phyloP scores from a whole-genome alignment of 2,329 filamentous ascomycete species.

The Ceratocystis diversiconidia region DNA sequence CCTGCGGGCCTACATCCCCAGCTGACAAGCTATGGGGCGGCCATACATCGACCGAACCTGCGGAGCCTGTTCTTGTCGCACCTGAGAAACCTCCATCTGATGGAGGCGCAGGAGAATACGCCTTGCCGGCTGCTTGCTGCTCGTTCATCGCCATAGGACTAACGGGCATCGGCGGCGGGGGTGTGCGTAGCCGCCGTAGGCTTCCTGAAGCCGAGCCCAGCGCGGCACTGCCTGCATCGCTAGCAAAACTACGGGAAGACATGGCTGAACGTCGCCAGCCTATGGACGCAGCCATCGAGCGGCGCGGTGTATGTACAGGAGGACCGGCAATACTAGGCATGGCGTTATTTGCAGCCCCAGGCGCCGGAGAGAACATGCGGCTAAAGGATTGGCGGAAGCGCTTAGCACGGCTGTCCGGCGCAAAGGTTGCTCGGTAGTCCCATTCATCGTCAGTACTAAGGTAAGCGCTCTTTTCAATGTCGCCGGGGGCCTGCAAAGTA shows the following conservation, averaged over 20 bases:
- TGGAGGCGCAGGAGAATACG: neutral
- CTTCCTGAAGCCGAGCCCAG: neutral
- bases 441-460: neutral
- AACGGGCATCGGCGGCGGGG: neutral
- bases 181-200: neutral
- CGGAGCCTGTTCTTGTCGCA: neutral
- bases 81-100: neutral
- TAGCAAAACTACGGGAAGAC: neutral
- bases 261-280: slow-evolving; percentile 8
- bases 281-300: slow-evolving; percentile 7
- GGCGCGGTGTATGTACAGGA: neutral
- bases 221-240: neutral
- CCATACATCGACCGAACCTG: slow-evolving; percentile 10
- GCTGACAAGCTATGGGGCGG: slow-evolving; percentile 8
- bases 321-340: neutral
- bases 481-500: neutral
- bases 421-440: slow-evolving; percentile 16
- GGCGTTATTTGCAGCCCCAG: neutral
- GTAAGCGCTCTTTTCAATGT: slow-evolving; percentile 12
- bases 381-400: slow-evolving; percentile 12
- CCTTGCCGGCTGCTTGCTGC: neutral
- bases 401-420: neutral
- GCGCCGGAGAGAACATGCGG: slow-evolving; percentile 5
- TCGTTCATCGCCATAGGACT: neutral
- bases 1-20: neutral